phyloP scores from a whole-genome alignment of 495 filamentous ascomycete genomes.

The Penicillium roqueforti region DNA sequence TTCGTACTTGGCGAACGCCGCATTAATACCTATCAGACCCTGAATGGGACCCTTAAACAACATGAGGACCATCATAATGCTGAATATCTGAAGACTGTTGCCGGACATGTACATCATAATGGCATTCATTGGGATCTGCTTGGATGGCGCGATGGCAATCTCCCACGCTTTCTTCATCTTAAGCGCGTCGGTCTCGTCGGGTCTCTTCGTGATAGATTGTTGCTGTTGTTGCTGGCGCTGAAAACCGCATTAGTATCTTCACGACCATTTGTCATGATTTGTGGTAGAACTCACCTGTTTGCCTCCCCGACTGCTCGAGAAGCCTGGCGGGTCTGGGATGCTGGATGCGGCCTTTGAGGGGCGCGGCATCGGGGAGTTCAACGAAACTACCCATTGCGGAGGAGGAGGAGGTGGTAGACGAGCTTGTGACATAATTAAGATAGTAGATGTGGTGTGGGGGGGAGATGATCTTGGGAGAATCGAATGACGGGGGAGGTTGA shows the following conservation, averaged over 20 bases:
- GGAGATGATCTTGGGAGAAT: conserved; percentile 6
- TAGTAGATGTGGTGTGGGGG: neutral
- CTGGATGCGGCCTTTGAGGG: conserved; percentile 53
- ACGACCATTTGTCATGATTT: neutral
- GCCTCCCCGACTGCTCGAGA: conserved; percentile 50
- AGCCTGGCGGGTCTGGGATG: conserved; percentile 87
- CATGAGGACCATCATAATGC: conserved; percentile 99
- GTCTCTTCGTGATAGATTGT: conserved; percentile 35
- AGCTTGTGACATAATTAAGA: conserved; percentile 28
- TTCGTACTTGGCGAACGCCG: conserved; percentile 83
- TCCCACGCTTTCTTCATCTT: conserved; percentile 99
- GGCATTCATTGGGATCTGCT: conserved; percentile 93
- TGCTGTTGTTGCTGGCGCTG: conserved; percentile 37
- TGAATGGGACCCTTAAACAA: conserved; percentile 94
- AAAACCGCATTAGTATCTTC: conserved; percentile 10
- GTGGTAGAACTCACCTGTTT: conserved; percentile 33
- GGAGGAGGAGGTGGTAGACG: conserved; percentile 47
- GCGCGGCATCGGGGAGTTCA: conserved; percentile 61
- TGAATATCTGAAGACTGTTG: conserved; percentile 97
- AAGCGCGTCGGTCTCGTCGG: conserved; percentile 83
- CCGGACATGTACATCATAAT: conserved; percentile 99
- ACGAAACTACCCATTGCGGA: conserved; percentile 76
- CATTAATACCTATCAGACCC: conserved; percentile 72
- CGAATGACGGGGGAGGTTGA: neutral
- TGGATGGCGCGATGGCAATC: conserved; percentile 87